Percentiles rank a stretch among this genome's conserved stretches.
Evolutionary conservation across 2,329 filamentous ascomycete genomes (phyloP).

Genomic region (Aureobasidium sp.): DNA sequence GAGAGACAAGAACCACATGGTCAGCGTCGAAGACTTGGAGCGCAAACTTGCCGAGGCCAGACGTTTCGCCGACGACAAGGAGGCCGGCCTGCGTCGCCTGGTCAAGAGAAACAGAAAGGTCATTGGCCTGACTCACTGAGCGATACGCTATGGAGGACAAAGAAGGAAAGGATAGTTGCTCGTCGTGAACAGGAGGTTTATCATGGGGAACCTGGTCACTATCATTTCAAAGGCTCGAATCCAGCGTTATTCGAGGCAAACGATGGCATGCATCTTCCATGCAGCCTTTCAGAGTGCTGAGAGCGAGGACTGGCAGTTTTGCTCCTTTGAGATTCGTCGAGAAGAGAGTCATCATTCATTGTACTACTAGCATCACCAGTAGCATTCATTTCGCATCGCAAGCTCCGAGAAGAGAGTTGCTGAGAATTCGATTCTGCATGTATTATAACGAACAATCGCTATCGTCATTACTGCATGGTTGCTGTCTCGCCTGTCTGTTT

Average conservation of each 20-base stretch:
- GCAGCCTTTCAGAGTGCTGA: neutral
- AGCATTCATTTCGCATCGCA: neutral
- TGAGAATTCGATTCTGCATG: neutral
- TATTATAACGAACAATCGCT: neutral
- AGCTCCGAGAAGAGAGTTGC: neutral
- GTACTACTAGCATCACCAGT: neutral
- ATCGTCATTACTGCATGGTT: neutral
- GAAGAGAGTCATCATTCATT: neutral
- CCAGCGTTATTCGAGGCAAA: neutral
- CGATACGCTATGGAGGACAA: neutral
- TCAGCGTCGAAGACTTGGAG: constrained; percentile 27
- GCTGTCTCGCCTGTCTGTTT: no score
- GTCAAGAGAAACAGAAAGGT: constrained; percentile 32
- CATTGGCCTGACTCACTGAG: constrained; percentile 20
- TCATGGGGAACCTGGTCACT: neutral
- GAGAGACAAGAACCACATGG: neutral
- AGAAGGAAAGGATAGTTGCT: neutral
- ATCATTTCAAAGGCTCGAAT: neutral
- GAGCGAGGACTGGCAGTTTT: neutral
- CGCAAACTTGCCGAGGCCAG: constrained; percentile 26
- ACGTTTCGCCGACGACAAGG: constrained; percentile 29
- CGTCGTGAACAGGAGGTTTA: neutral
- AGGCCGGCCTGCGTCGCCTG: constrained; percentile 26
- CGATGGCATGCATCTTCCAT: neutral
- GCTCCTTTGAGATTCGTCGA: neutral